Evolutionary conservation across 2,329 filamentous ascomycete genomes (phyloP), one percentile per base, ranked within the genome.

Genomic region (Diaporthe citriasiana): DNA sequence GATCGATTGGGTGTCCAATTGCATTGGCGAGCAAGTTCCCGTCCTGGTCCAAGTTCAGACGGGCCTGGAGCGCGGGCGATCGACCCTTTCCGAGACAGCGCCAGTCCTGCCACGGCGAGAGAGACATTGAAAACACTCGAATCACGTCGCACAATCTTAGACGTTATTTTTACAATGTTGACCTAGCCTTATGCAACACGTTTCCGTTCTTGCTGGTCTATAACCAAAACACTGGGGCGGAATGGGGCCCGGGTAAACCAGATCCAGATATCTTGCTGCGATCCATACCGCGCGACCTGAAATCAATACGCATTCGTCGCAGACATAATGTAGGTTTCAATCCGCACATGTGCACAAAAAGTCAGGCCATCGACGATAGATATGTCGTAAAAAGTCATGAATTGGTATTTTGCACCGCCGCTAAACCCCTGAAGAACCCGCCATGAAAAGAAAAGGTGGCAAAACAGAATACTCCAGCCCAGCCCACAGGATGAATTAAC

Each of bases 401-500:
- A 68, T 53, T 68, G 63, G 63, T 68, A 68, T 68, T 53, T n/a
- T 68, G 63, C 63, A 53, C 45, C 63, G 63, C 63, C 63, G 63
- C 63, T 68, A 68, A 59, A 66, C 42, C 63, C 63, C 19, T 68
- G 63, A 68, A 60, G 47, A 40, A 60, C 56, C 55, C 55, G 45
- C 66, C 50, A 57, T 57, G 69, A 59, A 51, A 50, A 63, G 27
- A 40, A 42, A 25, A 50, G 5, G 22, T 59, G 63, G 63, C 47
- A 53, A 57, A 38, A 17, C 63, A 50, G 63, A 68, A 68, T 40
- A 68, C 63, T 68, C 63, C 63, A 25, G 47, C 63, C 63, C 45
- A 40, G 63, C 63, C 63, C 63, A 66, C 33, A 47, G 63, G 22
- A 66, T 51, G 47, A 53, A 63, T 25, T 63, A 51, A 63, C 70